Evolutionary conservation across 306 rosid species (phyloP).

Genomic region (Cercis canadensis): DNA sequence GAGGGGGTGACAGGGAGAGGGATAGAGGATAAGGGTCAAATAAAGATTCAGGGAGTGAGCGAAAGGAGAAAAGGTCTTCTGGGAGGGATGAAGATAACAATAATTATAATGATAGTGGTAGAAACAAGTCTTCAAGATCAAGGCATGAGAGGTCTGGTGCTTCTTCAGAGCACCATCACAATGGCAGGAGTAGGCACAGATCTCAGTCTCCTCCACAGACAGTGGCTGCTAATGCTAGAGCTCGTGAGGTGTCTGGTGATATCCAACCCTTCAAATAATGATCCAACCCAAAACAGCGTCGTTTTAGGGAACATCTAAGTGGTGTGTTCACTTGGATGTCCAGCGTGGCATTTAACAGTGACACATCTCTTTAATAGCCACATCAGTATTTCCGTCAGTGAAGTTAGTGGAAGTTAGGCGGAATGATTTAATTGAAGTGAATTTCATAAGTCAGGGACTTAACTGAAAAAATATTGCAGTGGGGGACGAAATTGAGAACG

Average conservation of each 20-base stretch:
- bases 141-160: slow-evolving; percentile 56
- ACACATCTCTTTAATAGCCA: no score
- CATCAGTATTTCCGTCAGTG: no score
- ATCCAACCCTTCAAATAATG: slow-evolving; percentile 59
- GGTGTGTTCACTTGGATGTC: no score
- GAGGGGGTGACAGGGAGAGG: slow-evolving; percentile 29
- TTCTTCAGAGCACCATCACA: slow-evolving; percentile 51
- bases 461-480: no score
- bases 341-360: no score
- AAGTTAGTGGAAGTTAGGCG: no score
- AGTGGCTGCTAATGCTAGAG: slow-evolving; percentile 38
- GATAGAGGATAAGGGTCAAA: slow-evolving; percentile 58
- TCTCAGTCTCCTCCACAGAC: slow-evolving; percentile 57
- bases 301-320: no score
- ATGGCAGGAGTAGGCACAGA: slow-evolving; percentile 55
- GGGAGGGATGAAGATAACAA: slow-evolving; percentile 40
- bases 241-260: slow-evolving; percentile 97
- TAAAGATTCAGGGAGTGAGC: slow-evolving; percentile 46
- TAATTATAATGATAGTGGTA: neutral
- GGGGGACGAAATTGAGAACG: no score
- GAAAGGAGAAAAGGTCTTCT: slow-evolving; percentile 56
- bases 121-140: slow-evolving; percentile 60
- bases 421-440: no score
- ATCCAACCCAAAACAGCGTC: no score
- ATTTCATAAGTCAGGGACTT: no score